Percentiles rank a stretch among this genome's conserved stretches.
phyloP scores from a whole-genome alignment of 129 eudicot species.

The Pseudognaphalium luteoalbum region DNA sequence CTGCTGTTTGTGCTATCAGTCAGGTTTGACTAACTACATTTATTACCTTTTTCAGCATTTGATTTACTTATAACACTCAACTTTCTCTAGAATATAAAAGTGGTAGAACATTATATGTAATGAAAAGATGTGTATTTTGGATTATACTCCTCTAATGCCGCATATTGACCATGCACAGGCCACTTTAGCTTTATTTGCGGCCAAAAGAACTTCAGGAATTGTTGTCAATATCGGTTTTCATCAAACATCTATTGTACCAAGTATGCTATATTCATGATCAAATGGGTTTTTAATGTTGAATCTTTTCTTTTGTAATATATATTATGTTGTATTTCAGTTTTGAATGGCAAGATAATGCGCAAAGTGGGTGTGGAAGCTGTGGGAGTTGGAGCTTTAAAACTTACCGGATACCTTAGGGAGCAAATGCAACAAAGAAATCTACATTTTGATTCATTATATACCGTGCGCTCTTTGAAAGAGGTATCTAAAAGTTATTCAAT shows the following conservation, averaged over 20 bases:
- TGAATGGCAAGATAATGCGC: constrained; percentile 82
- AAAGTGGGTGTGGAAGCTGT: constrained; percentile 87
- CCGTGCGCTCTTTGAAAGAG: constrained; percentile 92
- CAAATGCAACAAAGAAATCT: constrained; percentile 78
- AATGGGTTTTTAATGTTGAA: not conserved
- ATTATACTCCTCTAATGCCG: constrained; percentile 23
- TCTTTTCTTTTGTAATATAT: not conserved
- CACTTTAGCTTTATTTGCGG: constrained; percentile 84
- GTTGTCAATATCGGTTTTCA: constrained; percentile 92
- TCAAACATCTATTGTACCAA: constrained; percentile 91
- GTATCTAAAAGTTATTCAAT: constrained; percentile 31
- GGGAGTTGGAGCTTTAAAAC: constrained; percentile 91
- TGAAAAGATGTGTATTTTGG: not conserved
- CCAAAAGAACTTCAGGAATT: constrained; percentile 83
- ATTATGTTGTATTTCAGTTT: constrained; percentile 43
- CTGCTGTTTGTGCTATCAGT: constrained; percentile 90
- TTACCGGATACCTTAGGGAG: constrained; percentile 89
- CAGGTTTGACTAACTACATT: constrained; percentile 53
- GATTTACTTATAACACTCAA: not conserved
- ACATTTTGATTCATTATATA: constrained; percentile 70
- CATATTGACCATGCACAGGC: constrained; percentile 55
- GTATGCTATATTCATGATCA: constrained; percentile 41
- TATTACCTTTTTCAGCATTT: not conserved
- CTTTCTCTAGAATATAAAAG: not conserved
- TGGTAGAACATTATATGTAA: not conserved